A percentile compares a stretch with the other conserved stretches of the same genome.
Conservation (phyloP, 2,329 filamentous ascomycete species). For the Colletotrichum falcatum region DNA sequence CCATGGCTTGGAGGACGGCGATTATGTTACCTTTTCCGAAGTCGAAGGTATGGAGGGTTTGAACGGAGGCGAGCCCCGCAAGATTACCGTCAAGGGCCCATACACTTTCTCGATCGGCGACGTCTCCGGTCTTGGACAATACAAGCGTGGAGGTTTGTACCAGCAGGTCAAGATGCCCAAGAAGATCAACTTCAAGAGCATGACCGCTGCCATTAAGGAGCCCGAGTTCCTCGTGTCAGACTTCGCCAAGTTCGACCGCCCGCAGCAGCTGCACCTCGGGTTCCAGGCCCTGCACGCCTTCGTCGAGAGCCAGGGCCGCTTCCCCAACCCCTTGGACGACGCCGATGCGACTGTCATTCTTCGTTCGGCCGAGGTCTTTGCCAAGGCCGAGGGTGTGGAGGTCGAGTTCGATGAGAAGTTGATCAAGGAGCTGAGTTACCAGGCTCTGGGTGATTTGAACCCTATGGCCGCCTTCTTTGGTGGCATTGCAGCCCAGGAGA, state of each 20-base stretch:
- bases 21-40: conserved; percentile 95
- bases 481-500: conserved; percentile 92
- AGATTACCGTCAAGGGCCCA: conserved; percentile 93
- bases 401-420: conserved; percentile 93
- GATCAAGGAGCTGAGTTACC: conserved; percentile 92
- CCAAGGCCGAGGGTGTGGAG: conserved; percentile 79
- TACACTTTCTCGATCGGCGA: conserved; percentile 98
- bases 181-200: conserved; percentile 86
- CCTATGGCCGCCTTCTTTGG: conserved; percentile 97
- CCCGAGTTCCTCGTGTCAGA: conserved; percentile 94
- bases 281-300: conserved; percentile 94
- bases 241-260: conserved; percentile 97
- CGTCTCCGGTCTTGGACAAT: conserved; percentile 86
- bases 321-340: conserved; percentile 87
- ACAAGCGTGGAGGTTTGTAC: conserved; percentile 89
- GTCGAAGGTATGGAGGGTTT: conserved; percentile 91
- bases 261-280: conserved; percentile 89
- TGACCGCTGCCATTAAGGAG: conserved; percentile 82
- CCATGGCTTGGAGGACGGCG: conserved; percentile 95
- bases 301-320: conserved; percentile 76
- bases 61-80: conserved; percentile 86
- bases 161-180: conserved; percentile 99
- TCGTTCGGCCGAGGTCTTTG: conserved; percentile 79
- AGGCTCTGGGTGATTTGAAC: conserved; percentile 89
- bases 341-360: conserved; percentile 84